Conservation (phyloP, 345 rosid genomes). For the Gossypium bickii region DNA sequence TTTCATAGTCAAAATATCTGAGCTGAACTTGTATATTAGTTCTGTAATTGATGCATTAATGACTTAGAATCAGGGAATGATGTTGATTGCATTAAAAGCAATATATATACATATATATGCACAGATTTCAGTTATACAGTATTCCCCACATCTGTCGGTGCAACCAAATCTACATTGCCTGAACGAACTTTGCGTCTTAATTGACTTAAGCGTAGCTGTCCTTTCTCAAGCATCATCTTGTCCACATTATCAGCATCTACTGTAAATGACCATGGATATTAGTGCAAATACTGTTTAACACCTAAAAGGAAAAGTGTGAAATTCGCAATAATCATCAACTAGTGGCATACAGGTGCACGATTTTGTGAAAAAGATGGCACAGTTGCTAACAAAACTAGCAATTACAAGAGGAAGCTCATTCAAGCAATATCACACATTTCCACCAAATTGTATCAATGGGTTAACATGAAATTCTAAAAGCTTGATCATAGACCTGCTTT, state of each 20-base stretch:
- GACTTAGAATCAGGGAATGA: not conserved
- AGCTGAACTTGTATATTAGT: not conserved
- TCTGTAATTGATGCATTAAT: constrained; percentile 7
- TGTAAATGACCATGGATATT: not conserved
- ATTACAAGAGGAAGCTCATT: not conserved
- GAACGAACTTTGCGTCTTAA: not conserved
- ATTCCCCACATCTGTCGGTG: not conserved
- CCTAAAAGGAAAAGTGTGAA: not conserved
- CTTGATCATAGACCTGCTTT: not conserved
- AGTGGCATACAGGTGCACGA: not conserved
- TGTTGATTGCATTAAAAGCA: not conserved
- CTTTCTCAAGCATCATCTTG: not conserved
- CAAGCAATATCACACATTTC: not conserved
- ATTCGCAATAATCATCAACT: not conserved
- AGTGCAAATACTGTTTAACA: not conserved
- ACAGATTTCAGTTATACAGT: not conserved
- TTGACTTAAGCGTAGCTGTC: not conserved
- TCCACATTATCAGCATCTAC: not conserved
- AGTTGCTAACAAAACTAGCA: too few relatives aligned
- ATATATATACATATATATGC: not conserved
- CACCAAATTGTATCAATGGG: not conserved
- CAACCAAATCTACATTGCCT: not conserved
- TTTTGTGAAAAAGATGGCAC: too few relatives aligned
- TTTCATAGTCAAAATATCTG: not conserved
- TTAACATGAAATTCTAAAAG: not conserved